These are phyloP conservation scores for Trichoderma citrinoviride DNA, from an alignment of 2,329 filamentous ascomycete species.

Conservation along the genomic window DNA sequence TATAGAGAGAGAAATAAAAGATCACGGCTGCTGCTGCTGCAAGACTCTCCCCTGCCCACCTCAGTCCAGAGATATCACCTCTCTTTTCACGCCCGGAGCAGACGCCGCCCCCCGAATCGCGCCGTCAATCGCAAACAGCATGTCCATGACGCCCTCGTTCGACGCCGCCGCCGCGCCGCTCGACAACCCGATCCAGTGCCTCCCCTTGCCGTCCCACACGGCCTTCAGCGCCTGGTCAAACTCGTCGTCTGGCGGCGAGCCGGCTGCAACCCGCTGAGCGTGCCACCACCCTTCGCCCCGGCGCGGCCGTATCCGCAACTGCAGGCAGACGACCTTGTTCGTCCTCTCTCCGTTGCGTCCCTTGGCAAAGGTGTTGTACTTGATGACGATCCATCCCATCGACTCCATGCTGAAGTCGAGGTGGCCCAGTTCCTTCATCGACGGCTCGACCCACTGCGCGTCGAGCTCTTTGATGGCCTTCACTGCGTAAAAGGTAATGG, in stretches of 20 bases:
- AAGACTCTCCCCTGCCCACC: background rate
- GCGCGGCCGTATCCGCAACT: slow-evolving; percentile 50
- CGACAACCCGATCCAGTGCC: slow-evolving; percentile 48
- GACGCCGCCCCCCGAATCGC: slow-evolving; percentile 39
- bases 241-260: slow-evolving; percentile 29
- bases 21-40: background rate
- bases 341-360: slow-evolving; percentile 28
- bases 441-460: slow-evolving; percentile 46
- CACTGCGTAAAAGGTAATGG: slow-evolving; percentile 63
- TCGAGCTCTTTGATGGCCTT: slow-evolving; percentile 61
- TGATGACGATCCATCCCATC: slow-evolving; percentile 57
- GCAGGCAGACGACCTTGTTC: slow-evolving; percentile 46
- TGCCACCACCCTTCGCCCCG: slow-evolving; percentile 53
- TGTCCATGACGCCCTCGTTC: slow-evolving; percentile 42
- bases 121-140: slow-evolving; percentile 50
- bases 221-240: slow-evolving; percentile 42
- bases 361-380: slow-evolving; percentile 45
- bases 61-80: slow-evolving; percentile 1
- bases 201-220: slow-evolving; percentile 46
- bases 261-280: slow-evolving; percentile 38
- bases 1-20: background rate
- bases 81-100: slow-evolving; percentile 1
- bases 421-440: slow-evolving; percentile 43
- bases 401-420: slow-evolving; percentile 53
- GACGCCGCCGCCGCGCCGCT: slow-evolving; percentile 46